Base-by-base conservation (phyloP, 148 eudicot species). In the Nepenthes mirabilis region DNA sequence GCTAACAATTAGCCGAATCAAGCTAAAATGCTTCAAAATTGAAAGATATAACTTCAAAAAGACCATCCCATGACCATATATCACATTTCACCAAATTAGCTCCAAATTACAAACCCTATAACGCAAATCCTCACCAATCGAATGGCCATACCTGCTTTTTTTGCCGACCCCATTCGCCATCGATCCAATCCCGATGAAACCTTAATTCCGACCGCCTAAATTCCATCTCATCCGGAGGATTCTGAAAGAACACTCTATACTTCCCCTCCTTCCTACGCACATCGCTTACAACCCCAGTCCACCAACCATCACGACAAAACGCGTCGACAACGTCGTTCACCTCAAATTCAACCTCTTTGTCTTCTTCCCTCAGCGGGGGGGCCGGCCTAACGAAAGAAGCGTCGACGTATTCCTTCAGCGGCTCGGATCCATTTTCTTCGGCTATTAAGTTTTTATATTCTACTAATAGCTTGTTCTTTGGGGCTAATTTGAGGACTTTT, bases 311-410 rank as follows among this genome's bases (percentile, higher is more conserved):
- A 34, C 54, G 58, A 34, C 48, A 63, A 43, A 49, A 77, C 6
- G 80, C 80, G 34, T 77, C 77, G 33, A 73, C 77, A 55, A 64
- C 65, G 72, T 74, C 77, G 70, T 68, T 56, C 43, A 61, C 14
- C 34, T 59, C 54, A 33, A 68, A 68, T 4, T 5, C 50, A 14
- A 67, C 56, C 11, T 43, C 48, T 6, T 58, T 54, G 5, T 23
- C 47, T 13, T 60, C 57, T 0, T 59, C 66, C 9, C 23, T 62
- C 40, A 56, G 1, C 1, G 69, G 77, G 8, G 65, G 58, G 11
- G 58, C 37, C 0, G 72, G 77, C 35, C 77, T 63, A 0, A 73
- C 55, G n/a, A 64, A 68, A 2, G 45, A 7, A 52, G 13, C 37
- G 54, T 73, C 63, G 2, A 73, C 77, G 5, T 52, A 56, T 47